Evolutionary conservation across 2,329 filamentous ascomycete genomes (phyloP).

Genomic region (Aureobasidium sp.): DNA sequence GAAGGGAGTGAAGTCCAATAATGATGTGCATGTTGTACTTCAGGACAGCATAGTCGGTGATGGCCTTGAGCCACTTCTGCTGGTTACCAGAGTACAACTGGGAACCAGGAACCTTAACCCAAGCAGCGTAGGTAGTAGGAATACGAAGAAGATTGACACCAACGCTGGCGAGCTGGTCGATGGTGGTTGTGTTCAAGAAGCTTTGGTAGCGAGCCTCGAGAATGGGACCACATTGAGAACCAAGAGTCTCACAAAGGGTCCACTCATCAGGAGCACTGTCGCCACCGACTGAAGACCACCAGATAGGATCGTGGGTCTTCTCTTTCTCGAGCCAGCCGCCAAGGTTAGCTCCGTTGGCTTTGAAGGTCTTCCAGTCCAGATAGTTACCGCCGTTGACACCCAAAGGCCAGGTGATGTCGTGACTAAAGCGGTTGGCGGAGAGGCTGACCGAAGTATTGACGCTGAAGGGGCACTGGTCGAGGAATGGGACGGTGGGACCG

Average conservation of each 20-base stretch:
- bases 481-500: conserved; percentile 13
- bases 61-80: background rate
- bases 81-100: conserved; percentile 31
- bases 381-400: conserved; percentile 15
- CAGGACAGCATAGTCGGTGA: conserved; percentile 26
- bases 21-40: conserved; percentile 40
- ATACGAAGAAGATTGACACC: conserved; percentile 40
- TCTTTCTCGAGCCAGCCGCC: conserved; percentile 33
- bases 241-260: conserved; percentile 29
- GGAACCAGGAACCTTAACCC: conserved; percentile 40
- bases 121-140: conserved; percentile 45
- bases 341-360: conserved; percentile 30
- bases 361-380: background rate
- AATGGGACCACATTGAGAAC: conserved; percentile 16
- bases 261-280: conserved; percentile 30
- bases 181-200: conserved; percentile 36
- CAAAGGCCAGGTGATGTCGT: conserved; percentile 16
- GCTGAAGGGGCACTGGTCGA: conserved; percentile 13
- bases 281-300: conserved; percentile 28
- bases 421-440: background rate
- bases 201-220: conserved; percentile 31
- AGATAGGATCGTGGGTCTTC: conserved; percentile 28
- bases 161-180: conserved; percentile 32
- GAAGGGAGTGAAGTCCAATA: conserved; percentile 66
- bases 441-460: background rate